Evolutionary conservation across 352 stramenopile genomes (phyloP), one percentile per base, ranked within the genome.

Genomic region (Aphanomyces cochlioides): DNA sequence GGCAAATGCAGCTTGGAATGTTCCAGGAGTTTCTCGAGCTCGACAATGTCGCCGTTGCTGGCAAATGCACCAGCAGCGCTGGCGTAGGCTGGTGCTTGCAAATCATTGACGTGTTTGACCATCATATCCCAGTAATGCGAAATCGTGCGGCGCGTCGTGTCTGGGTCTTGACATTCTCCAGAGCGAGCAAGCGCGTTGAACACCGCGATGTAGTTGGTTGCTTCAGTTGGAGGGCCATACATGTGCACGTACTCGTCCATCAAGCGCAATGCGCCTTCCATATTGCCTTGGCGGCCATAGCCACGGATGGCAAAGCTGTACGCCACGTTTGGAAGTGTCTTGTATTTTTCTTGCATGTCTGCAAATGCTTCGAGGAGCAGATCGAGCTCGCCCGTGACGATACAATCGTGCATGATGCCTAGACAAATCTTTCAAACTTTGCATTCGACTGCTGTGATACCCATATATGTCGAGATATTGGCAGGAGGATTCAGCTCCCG

Each of bases 51-150:
- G 13, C 87, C 87, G 15, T 75, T 85, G 60, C 83, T 91, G 2
- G 87, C 87, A 70, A 94, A 90, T 36, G 92, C 87, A 17, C 84
- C 84, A 0, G 87, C 87, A 7, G 91, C 78, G 81, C 85, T 93
- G n/a, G 87, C 83, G 68, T 90, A 94, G 40, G 85, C 87, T 13
- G 87, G 87, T 43, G 84, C 75, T 19, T 90, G 72, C 28, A 94
- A 78, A 34, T 85, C 78, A 0, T 82, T 80, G 36, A 94, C 80
- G 66, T 87, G 81, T 34, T 77, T 37, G 7, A 79, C 76, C 85
- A 94, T 92, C 41, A 93, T 79, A 58, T 82, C 76, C 87, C 87
- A 94, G 43, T 83, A 89, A 72, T 92, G 90, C 17, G 89, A 64
- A 56, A 72, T 74, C n/a, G 84, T 83, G 34, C 86, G 78, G 56